Evolutionary conservation across 345 rosid genomes (phyloP).

Genomic region (Eucalyptus lansdowneana): DNA sequence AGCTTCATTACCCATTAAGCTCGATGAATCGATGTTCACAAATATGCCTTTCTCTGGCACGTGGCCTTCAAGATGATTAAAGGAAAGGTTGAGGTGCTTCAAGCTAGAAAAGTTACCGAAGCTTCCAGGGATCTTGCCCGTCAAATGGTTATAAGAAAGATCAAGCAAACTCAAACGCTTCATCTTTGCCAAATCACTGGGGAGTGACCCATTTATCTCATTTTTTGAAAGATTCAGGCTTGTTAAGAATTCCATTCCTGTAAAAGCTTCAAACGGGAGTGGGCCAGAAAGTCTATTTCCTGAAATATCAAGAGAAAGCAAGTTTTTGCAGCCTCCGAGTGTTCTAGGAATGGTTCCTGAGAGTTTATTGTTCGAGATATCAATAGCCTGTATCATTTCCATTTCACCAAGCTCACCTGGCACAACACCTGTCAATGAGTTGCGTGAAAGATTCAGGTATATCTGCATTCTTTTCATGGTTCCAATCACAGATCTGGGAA

Average conservation of each 20-base stretch:
- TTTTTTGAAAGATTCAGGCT: conserved; percentile 66
- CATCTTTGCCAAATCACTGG: conserved; percentile 25
- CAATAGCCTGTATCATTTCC: conserved; percentile 63
- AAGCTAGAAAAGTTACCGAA: conserved; percentile 39
- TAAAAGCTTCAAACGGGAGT: conserved; percentile 28
- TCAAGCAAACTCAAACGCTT: conserved; percentile 43
- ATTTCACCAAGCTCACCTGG: conserved; percentile 67
- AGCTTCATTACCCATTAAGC: conserved; percentile 46
- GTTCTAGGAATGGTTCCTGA: conserved; percentile 55
- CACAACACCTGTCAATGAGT: conserved; percentile 41
- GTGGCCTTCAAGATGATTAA: conserved; percentile 63
- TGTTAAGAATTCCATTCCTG: conserved; percentile 20
- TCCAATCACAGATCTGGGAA: conserved; percentile 29
- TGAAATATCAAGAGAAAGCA: conserved; percentile 62
- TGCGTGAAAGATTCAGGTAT: conserved; percentile 59
- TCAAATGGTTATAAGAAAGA: conserved; percentile 53
- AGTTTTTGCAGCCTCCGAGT: conserved; percentile 51
- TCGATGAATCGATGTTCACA: conserved; percentile 22
- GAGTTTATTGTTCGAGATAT: conserved; percentile 58
- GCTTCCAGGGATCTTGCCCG: conserved; percentile 51
- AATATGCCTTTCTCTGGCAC: conserved; percentile 67
- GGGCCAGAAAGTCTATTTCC: conserved; percentile 51
- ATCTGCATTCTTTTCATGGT: conserved; percentile 39
- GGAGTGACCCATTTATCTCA: conserved; percentile 42
- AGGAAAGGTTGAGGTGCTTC: conserved; percentile 53